phyloP scores from a whole-genome alignment of 169 alveolate species.

The Amoebophrya sp. region DNA sequence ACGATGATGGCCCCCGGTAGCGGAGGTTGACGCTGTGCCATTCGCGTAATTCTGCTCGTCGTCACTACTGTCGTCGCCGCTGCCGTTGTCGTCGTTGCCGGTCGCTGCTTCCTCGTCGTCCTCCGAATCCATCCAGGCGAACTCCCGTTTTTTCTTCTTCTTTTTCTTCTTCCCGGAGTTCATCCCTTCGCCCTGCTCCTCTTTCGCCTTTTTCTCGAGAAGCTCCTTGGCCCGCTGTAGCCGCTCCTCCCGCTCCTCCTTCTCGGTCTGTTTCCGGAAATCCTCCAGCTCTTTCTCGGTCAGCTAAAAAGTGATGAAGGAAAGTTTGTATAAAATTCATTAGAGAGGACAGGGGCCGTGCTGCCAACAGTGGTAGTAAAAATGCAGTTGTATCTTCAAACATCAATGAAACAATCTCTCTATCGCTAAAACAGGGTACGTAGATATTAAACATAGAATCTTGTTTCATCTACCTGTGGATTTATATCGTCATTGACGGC shows the following conservation, averaged over 20 bases:
- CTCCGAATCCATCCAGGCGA: background rate
- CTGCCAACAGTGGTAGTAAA: too few species aligned
- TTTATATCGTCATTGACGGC: too few species aligned
- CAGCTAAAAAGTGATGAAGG: background rate
- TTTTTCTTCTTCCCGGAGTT: background rate
- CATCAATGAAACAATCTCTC: too few species aligned
- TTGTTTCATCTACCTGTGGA: too few species aligned
- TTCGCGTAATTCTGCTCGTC: background rate
- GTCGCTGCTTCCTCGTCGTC: background rate
- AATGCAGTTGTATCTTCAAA: too few species aligned
- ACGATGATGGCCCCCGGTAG: too few species aligned
- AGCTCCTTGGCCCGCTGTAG: background rate
- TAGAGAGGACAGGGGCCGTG: too few species aligned
- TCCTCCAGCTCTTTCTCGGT: background rate
- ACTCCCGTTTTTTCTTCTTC: background rate
- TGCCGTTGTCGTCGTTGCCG: background rate
- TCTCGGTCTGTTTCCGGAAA: background rate
- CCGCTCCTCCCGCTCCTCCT: slow-evolving; percentile 8
- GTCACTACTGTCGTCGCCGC: background rate
- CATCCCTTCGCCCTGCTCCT: background rate
- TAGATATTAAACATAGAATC: too few species aligned
- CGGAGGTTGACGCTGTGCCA: background rate
- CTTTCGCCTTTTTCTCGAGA: too few species aligned
- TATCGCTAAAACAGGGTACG: too few species aligned
- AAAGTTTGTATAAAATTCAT: too few species aligned